Conservation (phyloP, 1,284 basidiomycete species). For the Irpex sp. region DNA sequence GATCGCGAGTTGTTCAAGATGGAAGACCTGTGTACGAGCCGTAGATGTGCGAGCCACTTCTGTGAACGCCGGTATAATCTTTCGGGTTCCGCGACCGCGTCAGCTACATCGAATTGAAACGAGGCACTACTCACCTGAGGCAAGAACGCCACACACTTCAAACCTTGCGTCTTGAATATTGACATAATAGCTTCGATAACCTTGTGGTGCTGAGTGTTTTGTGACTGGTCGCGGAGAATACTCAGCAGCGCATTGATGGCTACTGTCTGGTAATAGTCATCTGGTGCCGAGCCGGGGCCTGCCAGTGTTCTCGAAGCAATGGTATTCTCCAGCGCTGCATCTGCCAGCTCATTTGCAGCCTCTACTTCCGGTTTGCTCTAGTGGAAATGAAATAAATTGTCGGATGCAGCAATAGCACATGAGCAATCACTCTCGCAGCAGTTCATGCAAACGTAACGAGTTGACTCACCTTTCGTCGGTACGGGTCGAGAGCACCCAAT, state of each 20-base stretch:
- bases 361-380: conserved; percentile 79
- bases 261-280: conserved; percentile 98
- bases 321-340: conserved; percentile 36
- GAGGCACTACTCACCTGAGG: conserved; percentile 65
- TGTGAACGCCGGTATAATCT: conserved; percentile 98
- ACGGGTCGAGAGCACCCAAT: conserved; percentile 96
- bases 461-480: conserved; percentile 79
- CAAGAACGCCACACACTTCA: conserved; percentile 95
- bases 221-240: conserved; percentile 87
- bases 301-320: conserved; percentile 44
- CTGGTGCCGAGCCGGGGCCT: conserved; percentile 54
- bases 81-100: neutral
- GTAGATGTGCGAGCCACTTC: conserved; percentile 82
- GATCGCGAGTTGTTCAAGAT: conserved; percentile 95
- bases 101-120: neutral
- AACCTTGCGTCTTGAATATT: conserved; percentile 97
- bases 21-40: conserved; percentile 87
- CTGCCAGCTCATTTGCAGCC: conserved; percentile 60
- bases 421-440: neutral
- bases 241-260: conserved; percentile 89
- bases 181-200: conserved; percentile 99
- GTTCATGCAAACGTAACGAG: conserved; percentile 9
- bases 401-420: too few relatives aligned
- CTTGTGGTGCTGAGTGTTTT: conserved; percentile 84
- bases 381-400: neutral